phyloP scores from a whole-genome alignment of 208 protist genomes.

The Acanthamoeba sp. region DNA sequence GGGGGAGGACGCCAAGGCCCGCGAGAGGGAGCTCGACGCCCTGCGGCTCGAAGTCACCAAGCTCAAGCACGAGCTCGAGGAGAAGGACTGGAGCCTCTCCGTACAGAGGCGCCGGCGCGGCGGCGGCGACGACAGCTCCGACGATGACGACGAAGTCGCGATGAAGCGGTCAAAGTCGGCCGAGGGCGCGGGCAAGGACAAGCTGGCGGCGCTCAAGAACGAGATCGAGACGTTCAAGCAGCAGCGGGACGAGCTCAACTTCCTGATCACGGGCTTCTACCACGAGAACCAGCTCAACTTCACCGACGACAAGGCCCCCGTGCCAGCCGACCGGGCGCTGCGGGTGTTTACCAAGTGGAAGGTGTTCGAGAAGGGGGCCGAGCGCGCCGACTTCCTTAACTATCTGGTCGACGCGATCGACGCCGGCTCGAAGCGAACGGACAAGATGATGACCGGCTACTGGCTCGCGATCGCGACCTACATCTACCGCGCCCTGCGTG shows the following conservation, averaged over 20 bases:
- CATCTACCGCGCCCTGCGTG: constrained; percentile 30
- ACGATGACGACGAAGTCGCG: background rate
- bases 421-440: constrained; percentile 22
- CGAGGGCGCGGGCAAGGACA: background rate
- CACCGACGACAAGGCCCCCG: background rate
- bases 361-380: constrained; percentile 51
- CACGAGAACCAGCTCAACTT: constrained; percentile 26
- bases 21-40: background rate
- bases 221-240: constrained; percentile 2
- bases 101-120: background rate
- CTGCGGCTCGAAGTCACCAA: background rate
- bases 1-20: background rate
- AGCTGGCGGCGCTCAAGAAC: background rate
- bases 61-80: constrained; percentile 52
- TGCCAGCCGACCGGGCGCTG: constrained; percentile 24
- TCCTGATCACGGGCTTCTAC: constrained; percentile 59
- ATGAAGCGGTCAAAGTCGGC: background rate
- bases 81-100: background rate
- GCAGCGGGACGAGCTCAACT: constrained; percentile 60
- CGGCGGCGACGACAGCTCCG: background rate
- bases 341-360: constrained; percentile 35
- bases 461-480: constrained; percentile 32
- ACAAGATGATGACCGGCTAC: constrained; percentile 72
- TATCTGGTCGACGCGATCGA: constrained; percentile 52
- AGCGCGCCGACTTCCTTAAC: constrained; percentile 26